Evolutionary conservation across 2,329 filamentous ascomycete genomes (phyloP), one percentile per base, ranked within the genome.

Genomic region (Stachybotrys elegans): DNA sequence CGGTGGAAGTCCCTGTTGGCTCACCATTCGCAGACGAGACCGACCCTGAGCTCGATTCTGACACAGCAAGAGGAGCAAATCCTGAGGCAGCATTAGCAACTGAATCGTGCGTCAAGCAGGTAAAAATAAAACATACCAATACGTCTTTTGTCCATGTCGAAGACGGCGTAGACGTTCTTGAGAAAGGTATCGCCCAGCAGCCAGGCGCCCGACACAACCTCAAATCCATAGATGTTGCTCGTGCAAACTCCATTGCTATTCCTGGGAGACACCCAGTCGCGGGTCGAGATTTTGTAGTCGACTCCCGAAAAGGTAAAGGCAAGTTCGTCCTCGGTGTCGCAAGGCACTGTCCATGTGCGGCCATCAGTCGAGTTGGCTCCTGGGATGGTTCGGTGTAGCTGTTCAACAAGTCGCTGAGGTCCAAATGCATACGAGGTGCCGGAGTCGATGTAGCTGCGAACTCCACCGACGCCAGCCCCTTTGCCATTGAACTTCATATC

Each of bases 121-220:
- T n/a, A n/a, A n/a, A n/a, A n/a, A n/a, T n/a, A 13, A 7, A 39
- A 60, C 71, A 59, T 60, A 78, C 84, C 86, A 51, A 90, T 79
- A 42, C 75, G 76, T 35, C 63, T 66, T 51, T 81, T 58, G 49
- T 92, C 88, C 43, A 79, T 79, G 61, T 95, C 90, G 60, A 94
- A 95, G 20, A 93, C 83, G 2, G 81, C 73, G 59, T 95, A 95
- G 14, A 95, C 89, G 54, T 94, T 95, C 69, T 94, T 95, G 48
- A 95, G 67, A 55, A 95, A 95, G 1, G 85, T 79, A 52, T 90
- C 89, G 2, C 90, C 90, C 1, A 95, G 65, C n/a, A 95, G 72
- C 88, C 89, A 95, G 22, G 81, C 55, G 54, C 70, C 72, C 1
- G 72, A 66, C 38, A 88, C 82, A 13, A 87, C 79, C 58, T 84